These are phyloP conservation scores for Plectosphaerella sp. DNA, from an alignment of 2,329 filamentous ascomycete species.

Conservation along the genomic window DNA sequence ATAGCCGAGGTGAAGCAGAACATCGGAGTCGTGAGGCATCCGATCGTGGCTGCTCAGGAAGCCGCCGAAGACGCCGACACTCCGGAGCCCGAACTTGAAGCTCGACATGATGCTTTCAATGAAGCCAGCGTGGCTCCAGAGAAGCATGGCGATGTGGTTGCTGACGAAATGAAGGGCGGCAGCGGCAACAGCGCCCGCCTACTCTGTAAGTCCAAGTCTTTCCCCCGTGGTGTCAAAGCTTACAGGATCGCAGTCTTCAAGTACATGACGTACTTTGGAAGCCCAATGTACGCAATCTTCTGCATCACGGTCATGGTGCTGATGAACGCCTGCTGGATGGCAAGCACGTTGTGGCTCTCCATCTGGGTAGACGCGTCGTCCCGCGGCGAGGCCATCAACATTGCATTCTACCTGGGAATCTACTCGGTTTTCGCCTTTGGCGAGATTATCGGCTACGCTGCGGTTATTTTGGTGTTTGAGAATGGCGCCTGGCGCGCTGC, in stretches of 20 bases:
- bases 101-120: constrained; percentile 22
- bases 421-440: constrained; percentile 42
- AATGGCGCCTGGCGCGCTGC: constrained; percentile 55
- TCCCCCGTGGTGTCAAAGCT: constrained; percentile 4
- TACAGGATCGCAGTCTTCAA: constrained; percentile 31
- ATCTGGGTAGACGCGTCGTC: constrained; percentile 50
- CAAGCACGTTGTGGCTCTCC: constrained; percentile 43
- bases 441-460: constrained; percentile 35
- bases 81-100: constrained; percentile 23
- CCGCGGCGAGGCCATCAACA: constrained; percentile 35
- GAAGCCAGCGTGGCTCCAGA: constrained; percentile 25
- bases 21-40: constrained; percentile 37
- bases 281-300: constrained; percentile 33
- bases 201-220: constrained; percentile 28
- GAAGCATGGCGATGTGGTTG: constrained; percentile 33
- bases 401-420: constrained; percentile 48
- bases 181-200: constrained; percentile 40
- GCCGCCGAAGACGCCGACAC: constrained; percentile 27
- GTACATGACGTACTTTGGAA: constrained; percentile 48
- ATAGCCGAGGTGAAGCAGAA: constrained; percentile 37
- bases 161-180: constrained; percentile 41
- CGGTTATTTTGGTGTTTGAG: constrained; percentile 43
- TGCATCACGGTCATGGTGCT: constrained; percentile 35
- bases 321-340: constrained; percentile 35
- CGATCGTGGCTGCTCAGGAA: constrained; percentile 37